Base-by-base conservation (phyloP, 805 yeast species). In the Myxozyma monticola region DNA sequence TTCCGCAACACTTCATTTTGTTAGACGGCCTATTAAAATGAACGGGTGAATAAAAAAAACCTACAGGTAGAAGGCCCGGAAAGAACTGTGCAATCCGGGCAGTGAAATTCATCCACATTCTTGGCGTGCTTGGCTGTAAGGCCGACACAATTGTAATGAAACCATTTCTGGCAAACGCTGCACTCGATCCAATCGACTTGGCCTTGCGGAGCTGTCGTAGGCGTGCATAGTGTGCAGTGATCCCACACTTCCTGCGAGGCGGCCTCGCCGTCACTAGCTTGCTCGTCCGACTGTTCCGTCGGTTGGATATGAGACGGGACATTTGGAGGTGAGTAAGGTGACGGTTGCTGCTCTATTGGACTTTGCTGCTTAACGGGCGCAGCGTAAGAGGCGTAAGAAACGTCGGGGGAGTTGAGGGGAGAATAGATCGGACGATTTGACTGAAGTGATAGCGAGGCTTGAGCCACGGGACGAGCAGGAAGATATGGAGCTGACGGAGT, bases 161-260 rank as follows among this genome's bases (percentile, higher is more conserved):
- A 76, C 88, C 87, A 75, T 51, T 67, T 69, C 17, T 67, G 59
- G 63, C 87, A 81, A 3, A 63, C 55, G 31, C 77, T 81, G 64
- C 89, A 83, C 42, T 73, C 76, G 6, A 81, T 68, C 88, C 88
- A 82, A 28, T 64, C 58, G 25, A 59, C 37, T 24, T 50, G 38
- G 2, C 58, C 60, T 37, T 36, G 49, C 2, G 59, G 61, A 2
- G 58, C 49, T 6, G 57, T 59, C 26, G 14, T 29, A 2, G 59
- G 60, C 4, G 61, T 57, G 40, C 61, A 57, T 10, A 43, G 30
- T 18, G 42, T 21, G 24, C 61, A 57, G 21, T 43, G 49, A 38
- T 57, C 61, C 61, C 61, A 57, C 2, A 45, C 38, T 17, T 54
- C 58, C n/a, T 44, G 42, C 22, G 31, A 36, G 14, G 31, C 15